Conservation (phyloP, 768 basidiomycete genomes). For the Hericium rajendrae region DNA sequence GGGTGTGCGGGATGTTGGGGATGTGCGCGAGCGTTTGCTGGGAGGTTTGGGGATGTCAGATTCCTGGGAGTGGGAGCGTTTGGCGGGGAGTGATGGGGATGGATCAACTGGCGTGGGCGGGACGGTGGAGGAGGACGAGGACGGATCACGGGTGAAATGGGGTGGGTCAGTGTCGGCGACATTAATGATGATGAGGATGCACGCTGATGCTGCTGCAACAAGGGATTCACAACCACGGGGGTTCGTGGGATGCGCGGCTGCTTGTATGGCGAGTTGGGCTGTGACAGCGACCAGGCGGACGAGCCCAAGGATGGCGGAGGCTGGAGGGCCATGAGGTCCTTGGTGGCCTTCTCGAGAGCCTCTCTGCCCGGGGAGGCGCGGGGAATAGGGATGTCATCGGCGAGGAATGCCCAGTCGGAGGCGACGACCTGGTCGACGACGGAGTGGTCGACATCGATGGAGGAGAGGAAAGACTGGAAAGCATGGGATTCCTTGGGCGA, state of each 20-base stretch:
- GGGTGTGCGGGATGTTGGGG: neutral
- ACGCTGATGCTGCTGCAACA: neutral
- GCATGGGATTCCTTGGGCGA: constrained; percentile 15
- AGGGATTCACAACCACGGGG: neutral
- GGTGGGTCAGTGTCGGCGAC: constrained; percentile 5
- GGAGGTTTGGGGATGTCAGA: constrained; percentile 1
- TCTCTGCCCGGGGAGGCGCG: constrained; percentile 37
- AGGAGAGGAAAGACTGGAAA: constrained; percentile 15
- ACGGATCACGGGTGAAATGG: neutral
- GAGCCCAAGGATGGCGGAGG: constrained; percentile 2
- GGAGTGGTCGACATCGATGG: constrained; percentile 15
- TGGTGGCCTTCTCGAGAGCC: constrained; percentile 68
- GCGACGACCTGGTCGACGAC: constrained; percentile 11
- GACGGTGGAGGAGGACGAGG: constrained; percentile 9
- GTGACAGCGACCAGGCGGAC: constrained; percentile 25
- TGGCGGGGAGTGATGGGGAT: constrained; percentile 6
- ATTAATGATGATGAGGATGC: too few relatives aligned
- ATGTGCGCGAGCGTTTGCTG: constrained; percentile 8
- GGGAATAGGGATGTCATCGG: constrained; percentile 38
- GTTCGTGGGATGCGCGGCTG: constrained; percentile 2
- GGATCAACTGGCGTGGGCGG: constrained; percentile 3
- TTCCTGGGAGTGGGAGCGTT: constrained; percentile 12
- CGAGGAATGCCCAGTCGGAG: constrained; percentile 15
- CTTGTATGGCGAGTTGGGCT: constrained; percentile 15
- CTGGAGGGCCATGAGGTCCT: constrained; percentile 74